These are phyloP conservation scores for Ophidiomyces ophidiicola DNA, from an alignment of 2,329 filamentous ascomycete species.

Conservation along the genomic window DNA sequence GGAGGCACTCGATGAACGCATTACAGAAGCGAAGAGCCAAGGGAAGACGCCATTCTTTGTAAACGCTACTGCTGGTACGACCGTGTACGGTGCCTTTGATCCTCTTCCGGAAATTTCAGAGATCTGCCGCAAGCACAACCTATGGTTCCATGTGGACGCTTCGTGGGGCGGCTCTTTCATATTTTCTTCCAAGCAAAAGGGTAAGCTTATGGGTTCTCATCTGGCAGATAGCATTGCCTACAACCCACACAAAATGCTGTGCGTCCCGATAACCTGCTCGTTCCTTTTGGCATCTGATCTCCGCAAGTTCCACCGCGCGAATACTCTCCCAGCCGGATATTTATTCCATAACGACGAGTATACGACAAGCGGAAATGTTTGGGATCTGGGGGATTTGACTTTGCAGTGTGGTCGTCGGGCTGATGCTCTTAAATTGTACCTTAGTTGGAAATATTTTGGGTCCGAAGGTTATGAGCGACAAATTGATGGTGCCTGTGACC, in stretches of 20 bases:
- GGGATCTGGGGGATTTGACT: constrained; percentile 85
- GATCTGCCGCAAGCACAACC: constrained; percentile 56
- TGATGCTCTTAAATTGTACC: constrained; percentile 74
- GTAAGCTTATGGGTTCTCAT: constrained; percentile 57
- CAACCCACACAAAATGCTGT: constrained; percentile 97
- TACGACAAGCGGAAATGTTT: constrained; percentile 36
- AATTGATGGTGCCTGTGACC: constrained; percentile 60
- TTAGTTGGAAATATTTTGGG: constrained; percentile 86
- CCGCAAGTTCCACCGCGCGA: constrained; percentile 64
- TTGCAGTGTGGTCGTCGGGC: constrained; percentile 83
- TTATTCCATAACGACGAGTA: constrained; percentile 52
- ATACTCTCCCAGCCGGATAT: constrained; percentile 78
- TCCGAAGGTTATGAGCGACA: constrained; percentile 56
- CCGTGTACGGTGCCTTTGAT: constrained; percentile 81
- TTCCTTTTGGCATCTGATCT: constrained; percentile 74
- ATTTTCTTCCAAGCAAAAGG: constrained; percentile 54
- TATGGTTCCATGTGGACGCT: constrained; percentile 91
- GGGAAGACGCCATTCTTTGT: constrained; percentile 84
- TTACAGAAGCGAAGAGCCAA: constrained; percentile 49
- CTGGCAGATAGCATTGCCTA: constrained; percentile 72
- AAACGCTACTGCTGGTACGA: constrained; percentile 90
- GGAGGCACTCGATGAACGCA: constrained; percentile 48
- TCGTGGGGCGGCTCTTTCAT: constrained; percentile 79
- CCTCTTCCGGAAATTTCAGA: constrained; percentile 57
- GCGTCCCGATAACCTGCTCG: constrained; percentile 77